Percentiles rank a stretch among this genome's conserved stretches.
Evolutionary conservation across 805 yeast species (phyloP).

Genomic region (Saturnispora silvae): DNA sequence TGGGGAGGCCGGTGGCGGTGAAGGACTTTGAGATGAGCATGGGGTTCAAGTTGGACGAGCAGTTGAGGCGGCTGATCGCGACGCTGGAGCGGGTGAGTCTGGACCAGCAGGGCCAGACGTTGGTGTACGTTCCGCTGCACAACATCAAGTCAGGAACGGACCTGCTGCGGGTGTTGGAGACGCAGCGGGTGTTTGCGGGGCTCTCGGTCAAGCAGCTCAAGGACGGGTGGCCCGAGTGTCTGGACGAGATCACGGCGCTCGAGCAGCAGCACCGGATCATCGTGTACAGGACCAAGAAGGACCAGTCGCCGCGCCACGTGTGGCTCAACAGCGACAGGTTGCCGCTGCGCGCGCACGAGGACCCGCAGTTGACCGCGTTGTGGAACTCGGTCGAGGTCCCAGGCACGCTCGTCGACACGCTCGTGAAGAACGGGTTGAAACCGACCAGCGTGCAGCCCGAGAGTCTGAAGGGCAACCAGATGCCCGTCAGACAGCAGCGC

Average conservation of each 20-base stretch:
- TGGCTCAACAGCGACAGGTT: conserved; percentile 79
- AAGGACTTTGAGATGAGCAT: conserved; percentile 58
- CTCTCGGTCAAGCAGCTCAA: conserved; percentile 62
- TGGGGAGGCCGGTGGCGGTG: conserved; percentile 46
- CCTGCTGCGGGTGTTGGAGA: conserved; percentile 57
- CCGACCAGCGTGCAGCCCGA: conserved; percentile 99
- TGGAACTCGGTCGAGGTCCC: conserved; percentile 81
- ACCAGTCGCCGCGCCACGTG: conserved; percentile 80
- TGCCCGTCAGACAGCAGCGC: conserved; percentile 51
- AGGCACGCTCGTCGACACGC: conserved; percentile 65
- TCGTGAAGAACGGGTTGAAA: conserved; percentile 78
- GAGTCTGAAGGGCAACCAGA: conserved; percentile 56
- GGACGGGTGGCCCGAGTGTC: conserved; percentile 93
- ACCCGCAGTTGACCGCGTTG: conserved; percentile 68
- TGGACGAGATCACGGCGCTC: conserved; percentile 64
- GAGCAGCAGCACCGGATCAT: conserved; percentile 70
- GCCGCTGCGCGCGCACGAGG: conserved; percentile 26
- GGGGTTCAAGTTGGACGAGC: conserved; percentile 46
- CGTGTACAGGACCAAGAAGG: conserved; percentile 86
- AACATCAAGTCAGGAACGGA: conserved; percentile 78
- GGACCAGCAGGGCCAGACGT: conserved; percentile 48
- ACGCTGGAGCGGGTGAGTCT: conserved; percentile 70
- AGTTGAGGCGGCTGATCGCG: conserved; percentile 59
- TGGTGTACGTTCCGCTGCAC: conserved; percentile 82
- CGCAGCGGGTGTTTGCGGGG: conserved; percentile 83